Conservation (phyloP, 1,284 basidiomycete genomes). For the Ustilago shanxiensis region DNA sequence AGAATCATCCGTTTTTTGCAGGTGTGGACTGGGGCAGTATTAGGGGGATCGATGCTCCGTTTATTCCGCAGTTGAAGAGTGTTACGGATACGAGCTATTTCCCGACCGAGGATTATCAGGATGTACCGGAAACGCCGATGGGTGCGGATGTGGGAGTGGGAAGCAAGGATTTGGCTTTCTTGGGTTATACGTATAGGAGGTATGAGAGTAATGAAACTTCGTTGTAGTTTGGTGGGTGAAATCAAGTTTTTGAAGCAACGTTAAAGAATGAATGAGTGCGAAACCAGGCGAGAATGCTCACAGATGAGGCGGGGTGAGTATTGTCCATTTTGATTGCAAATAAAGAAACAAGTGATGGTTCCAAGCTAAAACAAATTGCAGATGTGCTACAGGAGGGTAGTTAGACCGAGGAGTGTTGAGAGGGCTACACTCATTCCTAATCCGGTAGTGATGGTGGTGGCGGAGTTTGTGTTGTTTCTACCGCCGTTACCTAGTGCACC, state of each 20-base stretch:
- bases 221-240: constrained; percentile 30
- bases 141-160: constrained; percentile 64
- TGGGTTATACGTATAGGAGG: constrained; percentile 67
- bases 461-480: neutral
- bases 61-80: constrained; percentile 85
- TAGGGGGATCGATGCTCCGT: constrained; percentile 92
- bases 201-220: constrained; percentile 66
- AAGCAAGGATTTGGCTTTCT: constrained; percentile 67
- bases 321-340: neutral
- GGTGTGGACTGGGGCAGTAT: constrained; percentile 94
- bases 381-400: neutral
- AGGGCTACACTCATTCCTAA: neutral
- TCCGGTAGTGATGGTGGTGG: too few species aligned
- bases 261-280: too few species aligned
- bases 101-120: constrained; percentile 93
- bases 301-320: neutral
- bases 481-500: neutral
- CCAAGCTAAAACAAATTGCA: neutral
- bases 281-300: too few species aligned
- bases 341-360: too few species aligned
- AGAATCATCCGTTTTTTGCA: constrained; percentile 92
- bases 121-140: constrained; percentile 76
- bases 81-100: constrained; percentile 97
- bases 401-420: neutral
- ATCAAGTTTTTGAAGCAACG: too few species aligned